Evolutionary conservation across 257 asterid genomes (phyloP), one percentile per base, ranked within the genome.

Genomic region (Haberlea rhodopensis): DNA sequence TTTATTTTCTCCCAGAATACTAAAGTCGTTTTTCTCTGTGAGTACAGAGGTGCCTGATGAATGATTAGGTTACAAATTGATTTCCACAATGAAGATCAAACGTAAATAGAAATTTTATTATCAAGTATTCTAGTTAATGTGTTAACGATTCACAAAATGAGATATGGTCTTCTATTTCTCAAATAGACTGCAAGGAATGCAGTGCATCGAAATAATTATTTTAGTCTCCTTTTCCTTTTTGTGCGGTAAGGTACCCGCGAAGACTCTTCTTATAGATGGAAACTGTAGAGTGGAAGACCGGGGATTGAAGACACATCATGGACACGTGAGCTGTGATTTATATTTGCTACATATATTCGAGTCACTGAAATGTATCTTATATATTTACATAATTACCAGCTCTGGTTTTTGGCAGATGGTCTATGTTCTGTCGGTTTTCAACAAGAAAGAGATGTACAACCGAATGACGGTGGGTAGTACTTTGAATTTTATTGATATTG

Each of bases 211-310:
- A 52, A 16, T 65, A 22, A 55, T 8, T 32, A 68, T 49, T 32
- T 51, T 37, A 37, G 46, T 53, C 16, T 63, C 67, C 29, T 68
- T 58, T 55, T 63, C 61, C 55, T 24, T 57, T 66, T 40, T 63
- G 3, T 34, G 21, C 76, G 76, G 27, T 71, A 66, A 91, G 99
- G 87, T 91, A 73, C 99, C 97, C 13, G 79, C 85, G 77, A 90
- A 90, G 95, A 87, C 96, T 46, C 88, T 94, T 66, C 82, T 78
- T 68, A 86, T 90, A 59, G 99, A 94, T 81, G 96, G 99, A 13
- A 94, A 90, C 68, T 94, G 96, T 75, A 82, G 99, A 67, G 97
- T 94, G 84, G 99, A 94, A 78, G 99, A 90, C 64, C 82, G 96
- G 63, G 97, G 99, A 65, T 71, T 94, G 85, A 94, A 94, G 84